phyloP scores from a whole-genome alignment of 148 eudicot species.

The Arbutus unedo region DNA sequence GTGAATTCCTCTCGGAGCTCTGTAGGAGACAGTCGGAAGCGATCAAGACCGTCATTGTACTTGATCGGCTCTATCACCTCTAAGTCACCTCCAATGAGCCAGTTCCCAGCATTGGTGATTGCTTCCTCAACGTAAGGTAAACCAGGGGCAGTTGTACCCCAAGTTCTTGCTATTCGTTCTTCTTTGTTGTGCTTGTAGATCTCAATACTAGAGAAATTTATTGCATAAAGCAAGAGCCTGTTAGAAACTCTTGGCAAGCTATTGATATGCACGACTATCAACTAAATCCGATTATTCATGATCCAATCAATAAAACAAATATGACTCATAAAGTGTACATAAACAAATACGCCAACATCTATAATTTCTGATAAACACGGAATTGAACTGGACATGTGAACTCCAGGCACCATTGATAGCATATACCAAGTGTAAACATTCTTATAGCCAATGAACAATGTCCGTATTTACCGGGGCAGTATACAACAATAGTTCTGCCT shows the following conservation, averaged over 20 bases:
- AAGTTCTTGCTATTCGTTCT: slow-evolving; percentile 88
- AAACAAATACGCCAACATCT: not conserved
- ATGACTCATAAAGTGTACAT: not conserved
- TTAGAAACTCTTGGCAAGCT: not conserved
- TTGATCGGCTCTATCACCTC: slow-evolving; percentile 75
- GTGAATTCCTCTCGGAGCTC: slow-evolving; percentile 68
- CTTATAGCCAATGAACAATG: not conserved
- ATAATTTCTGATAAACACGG: not conserved
- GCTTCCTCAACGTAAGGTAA: slow-evolving; percentile 83
- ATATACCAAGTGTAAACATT: not conserved
- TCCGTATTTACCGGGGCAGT: not conserved
- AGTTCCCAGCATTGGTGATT: slow-evolving; percentile 67
- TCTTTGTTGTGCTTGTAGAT: slow-evolving; percentile 94
- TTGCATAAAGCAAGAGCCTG: not conserved
- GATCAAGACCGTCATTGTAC: slow-evolving; percentile 80
- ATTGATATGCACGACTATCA: not conserved
- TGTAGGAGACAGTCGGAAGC: slow-evolving; percentile 70
- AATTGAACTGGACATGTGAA: not conserved
- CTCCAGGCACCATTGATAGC: not conserved
- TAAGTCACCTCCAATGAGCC: slow-evolving; percentile 89
- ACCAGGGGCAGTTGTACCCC: slow-evolving; percentile 94
- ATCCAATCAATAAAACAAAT: not conserved
- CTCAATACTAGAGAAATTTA: slow-evolving; percentile 57
- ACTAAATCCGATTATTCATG: not conserved
- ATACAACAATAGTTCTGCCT: not conserved